Conservation (phyloP, 257 asterid species). For the Linaria vulgaris region DNA sequence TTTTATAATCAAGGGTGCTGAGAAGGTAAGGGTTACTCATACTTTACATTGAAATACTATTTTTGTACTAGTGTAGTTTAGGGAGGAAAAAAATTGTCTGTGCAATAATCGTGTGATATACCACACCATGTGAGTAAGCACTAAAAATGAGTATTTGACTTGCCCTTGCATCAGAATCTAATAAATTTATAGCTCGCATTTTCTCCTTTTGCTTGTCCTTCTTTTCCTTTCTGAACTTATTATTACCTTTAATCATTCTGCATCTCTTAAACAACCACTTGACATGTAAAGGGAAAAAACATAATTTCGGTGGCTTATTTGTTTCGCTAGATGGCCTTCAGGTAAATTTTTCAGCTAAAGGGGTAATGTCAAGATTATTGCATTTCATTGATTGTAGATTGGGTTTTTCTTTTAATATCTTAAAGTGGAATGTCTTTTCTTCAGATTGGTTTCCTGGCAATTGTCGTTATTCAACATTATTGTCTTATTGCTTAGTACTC, state of each 20-base stretch:
- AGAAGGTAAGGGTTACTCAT: constrained; percentile 58
- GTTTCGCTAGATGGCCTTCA: background rate
- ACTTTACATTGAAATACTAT: background rate
- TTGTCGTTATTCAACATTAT: constrained; percentile 6
- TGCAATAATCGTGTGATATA: background rate
- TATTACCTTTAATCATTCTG: background rate
- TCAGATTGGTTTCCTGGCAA: too few species aligned
- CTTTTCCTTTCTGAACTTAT: background rate
- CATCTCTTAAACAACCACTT: background rate
- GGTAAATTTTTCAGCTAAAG: constrained; percentile 14
- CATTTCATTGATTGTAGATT: constrained; percentile 19
- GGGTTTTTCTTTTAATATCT: constrained; percentile 11
- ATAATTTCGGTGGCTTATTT: constrained; percentile 12
- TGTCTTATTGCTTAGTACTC: constrained; percentile 23
- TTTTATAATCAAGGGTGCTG: constrained; percentile 92
- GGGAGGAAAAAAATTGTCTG: background rate
- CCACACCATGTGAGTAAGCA: too few species aligned
- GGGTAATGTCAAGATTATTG: background rate
- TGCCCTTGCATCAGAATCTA: background rate
- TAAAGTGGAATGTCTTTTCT: constrained; percentile 9
- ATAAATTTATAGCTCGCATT: background rate
- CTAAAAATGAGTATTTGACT: background rate
- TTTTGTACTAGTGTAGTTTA: constrained; percentile 10
- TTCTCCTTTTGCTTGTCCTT: background rate
- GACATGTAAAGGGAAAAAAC: background rate